phyloP scores from a whole-genome alignment of 2,329 filamentous ascomycete species.

The Fusarium mexicanum region DNA sequence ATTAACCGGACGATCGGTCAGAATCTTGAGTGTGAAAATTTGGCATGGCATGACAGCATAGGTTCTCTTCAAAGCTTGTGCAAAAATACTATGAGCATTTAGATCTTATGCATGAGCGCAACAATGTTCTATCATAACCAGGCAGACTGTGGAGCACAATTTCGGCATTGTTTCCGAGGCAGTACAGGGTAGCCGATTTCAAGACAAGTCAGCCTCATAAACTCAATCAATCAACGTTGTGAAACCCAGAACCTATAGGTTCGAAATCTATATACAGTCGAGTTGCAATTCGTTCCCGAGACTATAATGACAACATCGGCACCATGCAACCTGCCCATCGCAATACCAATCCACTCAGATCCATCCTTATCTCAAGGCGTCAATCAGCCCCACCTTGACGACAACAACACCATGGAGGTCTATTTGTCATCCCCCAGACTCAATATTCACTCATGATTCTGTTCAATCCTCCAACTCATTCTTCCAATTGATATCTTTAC shows the following conservation, averaged over 20 bases:
- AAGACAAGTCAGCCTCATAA: background rate
- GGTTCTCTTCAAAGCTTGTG: too few relatives aligned
- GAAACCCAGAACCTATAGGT: background rate
- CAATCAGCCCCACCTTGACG: slow-evolving; percentile 42
- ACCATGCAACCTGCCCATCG: slow-evolving; percentile 3
- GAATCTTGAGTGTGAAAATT: too few relatives aligned
- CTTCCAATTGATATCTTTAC: background rate
- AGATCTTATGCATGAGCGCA: background rate
- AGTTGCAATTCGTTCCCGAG: background rate
- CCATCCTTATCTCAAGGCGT: slow-evolving; percentile 22
- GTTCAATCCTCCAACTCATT: rapidly evolving
- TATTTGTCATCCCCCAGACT: slow-evolving; percentile 35
- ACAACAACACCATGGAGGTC: background rate
- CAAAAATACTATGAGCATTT: background rate
- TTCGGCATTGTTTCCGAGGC: background rate
- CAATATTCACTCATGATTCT: slow-evolving; percentile 1
- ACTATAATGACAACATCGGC: slow-evolving; percentile 35
- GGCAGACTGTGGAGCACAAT: background rate
- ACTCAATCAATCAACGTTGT: background rate
- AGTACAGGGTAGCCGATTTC: background rate
- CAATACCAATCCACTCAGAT: background rate
- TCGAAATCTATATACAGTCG: too few relatives aligned
- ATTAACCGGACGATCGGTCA: too few relatives aligned
- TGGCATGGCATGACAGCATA: too few relatives aligned
- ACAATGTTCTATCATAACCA: background rate